Evolutionary conservation across 2,329 filamentous ascomycete species (phyloP), one percentile per base, ranked within the genome.

Genomic region (Colletotrichum sp.): DNA sequence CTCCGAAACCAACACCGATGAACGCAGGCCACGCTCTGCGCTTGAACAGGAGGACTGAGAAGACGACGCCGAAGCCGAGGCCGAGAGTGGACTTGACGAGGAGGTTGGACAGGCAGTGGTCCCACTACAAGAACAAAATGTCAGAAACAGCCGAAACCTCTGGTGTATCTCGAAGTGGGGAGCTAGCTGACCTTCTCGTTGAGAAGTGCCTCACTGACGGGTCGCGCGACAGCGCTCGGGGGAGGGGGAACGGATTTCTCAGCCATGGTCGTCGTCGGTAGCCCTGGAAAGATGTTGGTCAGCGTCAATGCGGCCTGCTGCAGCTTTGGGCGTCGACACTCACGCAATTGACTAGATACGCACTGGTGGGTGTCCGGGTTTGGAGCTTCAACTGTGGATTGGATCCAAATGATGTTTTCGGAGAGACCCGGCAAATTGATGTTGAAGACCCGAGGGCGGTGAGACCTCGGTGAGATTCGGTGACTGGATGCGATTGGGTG

Each of bases 1-100:
- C 96, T 85, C 98, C 97, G 85, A 99, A 99, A 74, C 97, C 97
- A 71, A 96, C 91, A 79, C 97, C 97, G 80, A 98, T 92, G 85
- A 95, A 97, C n/a, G 96, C 97, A 74, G 97, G 97, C 95, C 96
- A 99, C 80, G 97, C 95, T 89, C 97, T 94, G 87, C 98, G 94
- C 92, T 98, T 98, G 92, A 99, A 99, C 72, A 99, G 89, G 75
- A 99, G 94, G 77, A 99, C 96, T 77, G 97, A 99, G 90, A 99
- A 99, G 88, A 99, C 95, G 86, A 99, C 94, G 85, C 97, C 97
- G 88, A 99, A 99, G 81, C 95, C 95, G 85, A 99, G 94, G 83
- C 97, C 97, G 86, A 99, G 94, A 72, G 95, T 94, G 79, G 96
- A 99, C 87, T 98, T 96, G 90, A 99, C 98, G 85, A 99, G 92